Evolutionary conservation across 495 filamentous ascomycete genomes (phyloP), one percentile per base, ranked within the genome.

Genomic region (Margaritispora aquatica): DNA sequence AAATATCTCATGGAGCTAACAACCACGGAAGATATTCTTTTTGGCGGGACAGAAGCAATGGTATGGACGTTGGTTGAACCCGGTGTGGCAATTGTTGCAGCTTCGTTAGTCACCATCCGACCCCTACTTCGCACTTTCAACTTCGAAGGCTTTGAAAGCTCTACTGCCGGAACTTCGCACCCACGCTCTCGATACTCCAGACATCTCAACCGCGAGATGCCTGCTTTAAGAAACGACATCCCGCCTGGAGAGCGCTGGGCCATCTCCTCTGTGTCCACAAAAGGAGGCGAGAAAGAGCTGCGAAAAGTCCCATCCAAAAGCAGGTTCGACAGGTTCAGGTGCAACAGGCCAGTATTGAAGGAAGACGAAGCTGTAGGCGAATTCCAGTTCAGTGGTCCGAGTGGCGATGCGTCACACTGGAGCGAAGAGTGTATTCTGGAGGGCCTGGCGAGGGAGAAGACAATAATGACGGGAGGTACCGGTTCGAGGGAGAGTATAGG

Each of bases 61-160:
- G 68, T 74, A 1, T 76, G 74, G 74, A 74, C 74, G 15, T 54
- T 75, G 24, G 60, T 76, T 31, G 74, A 76, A 59, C 74, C 74
- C 1, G 74, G 73, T 10, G 68, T 76, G 29, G 74, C 74, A 20
- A 75, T 76, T 26, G 64, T 69, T 2, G 73, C 73, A 17, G 69
- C 73, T 8, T 72, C 67, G 52, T 70, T 75, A 20, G 67, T 69
- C 15, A 75, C 74, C 0, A 74, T 76, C 17, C 71, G 74, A 1
- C 74, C 74, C 11, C 64, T 76, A 20, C 69, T 76, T 29, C 70
- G 73, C 24, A 54, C 59, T 22, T 66, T 70, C 65, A 64, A 64
- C 29, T 48, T 74, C 19, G 63, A 24, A 8, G 74, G 73, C 1
- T 76, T 75, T 48, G 62, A 65, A 34, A 55, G 60, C 26, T 7